Evolutionary conservation across 306 rosid species (phyloP).

Genomic region (Vigna angularis): DNA sequence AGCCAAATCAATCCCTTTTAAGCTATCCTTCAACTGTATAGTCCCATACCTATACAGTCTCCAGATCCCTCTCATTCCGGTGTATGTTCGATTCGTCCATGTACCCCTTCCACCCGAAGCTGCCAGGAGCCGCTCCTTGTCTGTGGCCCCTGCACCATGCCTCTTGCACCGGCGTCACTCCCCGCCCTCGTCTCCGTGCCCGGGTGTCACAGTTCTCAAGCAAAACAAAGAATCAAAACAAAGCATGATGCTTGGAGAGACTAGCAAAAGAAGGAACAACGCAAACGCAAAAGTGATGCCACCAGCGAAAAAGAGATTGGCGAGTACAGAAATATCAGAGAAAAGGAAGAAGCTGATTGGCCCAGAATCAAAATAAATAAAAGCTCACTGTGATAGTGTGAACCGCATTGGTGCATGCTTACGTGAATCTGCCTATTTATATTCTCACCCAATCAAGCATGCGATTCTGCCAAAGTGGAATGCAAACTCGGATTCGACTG

Average conservation of each 20-base stretch:
- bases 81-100: no score
- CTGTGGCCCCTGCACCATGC: no score
- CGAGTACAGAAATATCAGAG: conserved; percentile 42
- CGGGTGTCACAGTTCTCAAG: no score
- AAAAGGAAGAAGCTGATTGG: conserved; percentile 43
- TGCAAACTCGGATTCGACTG: conserved; percentile 82
- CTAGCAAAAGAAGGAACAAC: conserved; percentile 46
- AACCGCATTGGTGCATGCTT: conserved; percentile 49
- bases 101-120: no score
- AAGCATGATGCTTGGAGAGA: conserved; percentile 53
- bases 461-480: conserved; percentile 75
- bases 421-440: conserved; percentile 48
- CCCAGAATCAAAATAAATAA: conserved; percentile 37
- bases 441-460: conserved; percentile 57
- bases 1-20: no score
- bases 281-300: conserved; percentile 52
- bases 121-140: no score
- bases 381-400: conserved; percentile 37
- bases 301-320: conserved; percentile 48
- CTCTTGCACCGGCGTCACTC: no score
- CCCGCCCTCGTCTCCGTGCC: no score
- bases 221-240: conserved; percentile 56
- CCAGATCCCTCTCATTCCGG: no score
- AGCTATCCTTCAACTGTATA: no score
- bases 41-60: no score